phyloP scores from a whole-genome alignment of 2,329 filamentous ascomycete species.

The Paraconiothyrium brasiliense region DNA sequence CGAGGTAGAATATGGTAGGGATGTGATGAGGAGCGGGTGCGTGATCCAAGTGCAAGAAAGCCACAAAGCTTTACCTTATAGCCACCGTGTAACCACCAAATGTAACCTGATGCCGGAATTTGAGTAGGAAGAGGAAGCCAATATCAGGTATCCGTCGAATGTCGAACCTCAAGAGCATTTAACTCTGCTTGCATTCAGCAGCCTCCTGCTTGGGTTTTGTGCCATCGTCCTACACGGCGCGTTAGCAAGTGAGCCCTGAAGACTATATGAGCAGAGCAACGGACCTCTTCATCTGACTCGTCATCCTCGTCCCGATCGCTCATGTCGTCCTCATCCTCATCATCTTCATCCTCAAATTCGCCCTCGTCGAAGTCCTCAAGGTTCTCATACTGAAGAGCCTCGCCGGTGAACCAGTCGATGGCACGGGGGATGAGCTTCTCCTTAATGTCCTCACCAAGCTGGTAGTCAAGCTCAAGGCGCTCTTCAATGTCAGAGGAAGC shows the following conservation, averaged over 20 bases:
- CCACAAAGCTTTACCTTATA: slow-evolving; percentile 24
- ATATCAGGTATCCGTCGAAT: slow-evolving; percentile 32
- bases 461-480: slow-evolving; percentile 96
- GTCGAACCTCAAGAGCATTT: slow-evolving; percentile 29
- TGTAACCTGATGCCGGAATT: slow-evolving; percentile 42
- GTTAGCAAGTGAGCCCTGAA: slow-evolving; percentile 25
- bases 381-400: slow-evolving; percentile 96
- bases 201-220: slow-evolving; percentile 57
- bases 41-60: slow-evolving; percentile 19
- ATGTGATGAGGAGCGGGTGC: slow-evolving; percentile 19
- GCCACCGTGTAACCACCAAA: slow-evolving; percentile 30
- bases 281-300: slow-evolving; percentile 54
- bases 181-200: slow-evolving; percentile 57
- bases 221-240: slow-evolving; percentile 45
- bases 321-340: slow-evolving; percentile 88
- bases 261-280: slow-evolving; percentile 10
- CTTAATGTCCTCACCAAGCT: slow-evolving; percentile 99
- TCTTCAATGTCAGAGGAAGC: slow-evolving; percentile 93
- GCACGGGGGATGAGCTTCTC: slow-evolving; percentile 99
- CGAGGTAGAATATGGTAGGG: slow-evolving; percentile 16
- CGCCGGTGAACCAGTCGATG: slow-evolving; percentile 99
- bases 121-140: slow-evolving; percentile 40
- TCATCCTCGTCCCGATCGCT: slow-evolving; percentile 81
- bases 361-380: slow-evolving; percentile 84
- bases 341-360: slow-evolving; percentile 88